Evolutionary conservation across 2,329 filamentous ascomycete species (phyloP).

Genomic region (Claviceps sorghi): DNA sequence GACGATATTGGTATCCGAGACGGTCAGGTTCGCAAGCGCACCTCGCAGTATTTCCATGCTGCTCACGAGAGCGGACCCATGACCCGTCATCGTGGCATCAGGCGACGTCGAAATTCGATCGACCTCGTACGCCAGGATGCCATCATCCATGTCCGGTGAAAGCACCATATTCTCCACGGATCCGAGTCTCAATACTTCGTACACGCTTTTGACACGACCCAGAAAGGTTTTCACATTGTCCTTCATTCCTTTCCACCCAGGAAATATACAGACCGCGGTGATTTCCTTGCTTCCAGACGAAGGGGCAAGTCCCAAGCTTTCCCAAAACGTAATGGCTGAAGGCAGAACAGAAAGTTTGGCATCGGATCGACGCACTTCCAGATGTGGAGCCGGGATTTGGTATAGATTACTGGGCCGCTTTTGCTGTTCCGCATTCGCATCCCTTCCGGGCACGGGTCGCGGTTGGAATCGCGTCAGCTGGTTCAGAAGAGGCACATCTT

Average conservation of each 20-base stretch:
- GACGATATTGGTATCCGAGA: constrained; percentile 48
- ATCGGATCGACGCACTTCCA: constrained; percentile 58
- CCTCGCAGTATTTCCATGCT: constrained; percentile 34
- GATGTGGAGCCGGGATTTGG: constrained; percentile 50
- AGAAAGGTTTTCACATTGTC: constrained; percentile 51
- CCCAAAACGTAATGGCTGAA: constrained; percentile 66
- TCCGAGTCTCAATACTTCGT: constrained; percentile 62
- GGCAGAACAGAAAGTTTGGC: constrained; percentile 58
- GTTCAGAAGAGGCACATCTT: constrained; percentile 39
- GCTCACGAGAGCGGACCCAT: constrained; percentile 31
- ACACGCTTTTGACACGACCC: constrained; percentile 51
- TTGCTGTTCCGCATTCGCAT: constrained; percentile 30
- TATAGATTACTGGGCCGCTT: constrained; percentile 40
- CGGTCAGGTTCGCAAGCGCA: constrained; percentile 27
- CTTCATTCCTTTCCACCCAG: constrained; percentile 46
- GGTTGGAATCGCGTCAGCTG: constrained; percentile 38
- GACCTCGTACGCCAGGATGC: constrained; percentile 35
- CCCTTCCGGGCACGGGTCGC: constrained; percentile 28
- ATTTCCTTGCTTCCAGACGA: constrained; percentile 58
- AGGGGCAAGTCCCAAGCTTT: constrained; percentile 61
- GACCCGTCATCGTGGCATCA: constrained; percentile 25
- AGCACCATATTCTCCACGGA: constrained; percentile 40
- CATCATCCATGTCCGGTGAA: constrained; percentile 23
- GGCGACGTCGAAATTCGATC: constrained; percentile 29
- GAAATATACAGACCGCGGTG: constrained; percentile 55